A percentile compares a stretch with the other conserved stretches of the same genome.
Conservation (phyloP, 495 filamentous ascomycete species). For the Penicillium dipodomyicola region DNA sequence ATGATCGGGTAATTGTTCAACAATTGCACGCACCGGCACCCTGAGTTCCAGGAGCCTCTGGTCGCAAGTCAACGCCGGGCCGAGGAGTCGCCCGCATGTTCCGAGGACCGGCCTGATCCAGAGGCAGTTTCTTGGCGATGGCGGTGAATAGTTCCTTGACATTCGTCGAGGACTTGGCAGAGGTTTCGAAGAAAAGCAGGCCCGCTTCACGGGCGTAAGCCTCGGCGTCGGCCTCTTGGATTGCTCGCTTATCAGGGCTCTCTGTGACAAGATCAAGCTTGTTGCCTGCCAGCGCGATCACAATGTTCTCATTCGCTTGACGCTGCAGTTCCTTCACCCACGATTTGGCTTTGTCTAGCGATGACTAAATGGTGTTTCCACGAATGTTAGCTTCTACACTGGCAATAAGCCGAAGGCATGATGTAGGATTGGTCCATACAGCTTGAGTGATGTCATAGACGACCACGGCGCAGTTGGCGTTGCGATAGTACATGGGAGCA, state of each 20-base stretch:
- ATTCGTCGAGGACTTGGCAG: conserved; percentile 94
- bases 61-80: conserved; percentile 76
- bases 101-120: conserved; percentile 89
- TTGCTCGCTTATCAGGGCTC: conserved; percentile 89
- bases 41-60: conserved; percentile 74
- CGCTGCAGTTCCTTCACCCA: conserved; percentile 99
- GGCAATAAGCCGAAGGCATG: not conserved
- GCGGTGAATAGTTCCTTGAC: conserved; percentile 95
- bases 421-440: conserved; percentile 51
- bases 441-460: conserved; percentile 99
- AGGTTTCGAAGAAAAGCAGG: conserved; percentile 95
- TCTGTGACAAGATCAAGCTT: conserved; percentile 92
- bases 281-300: conserved; percentile 96
- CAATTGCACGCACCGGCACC: conserved; percentile 73
- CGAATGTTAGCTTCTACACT: conserved; percentile 5
- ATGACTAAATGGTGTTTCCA: conserved; percentile 57
- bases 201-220: conserved; percentile 92
- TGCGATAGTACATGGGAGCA: conserved; percentile 98
- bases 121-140: conserved; percentile 93
- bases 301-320: conserved; percentile 98
- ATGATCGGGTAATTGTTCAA: conserved; percentile 38
- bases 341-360: conserved; percentile 95
- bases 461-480: conserved; percentile 97
- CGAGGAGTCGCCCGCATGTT: conserved; percentile 72
- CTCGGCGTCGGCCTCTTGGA: conserved; percentile 83